Conservation (phyloP, 768 basidiomycete genomes). For the Stropharia rugosoannulata region DNA sequence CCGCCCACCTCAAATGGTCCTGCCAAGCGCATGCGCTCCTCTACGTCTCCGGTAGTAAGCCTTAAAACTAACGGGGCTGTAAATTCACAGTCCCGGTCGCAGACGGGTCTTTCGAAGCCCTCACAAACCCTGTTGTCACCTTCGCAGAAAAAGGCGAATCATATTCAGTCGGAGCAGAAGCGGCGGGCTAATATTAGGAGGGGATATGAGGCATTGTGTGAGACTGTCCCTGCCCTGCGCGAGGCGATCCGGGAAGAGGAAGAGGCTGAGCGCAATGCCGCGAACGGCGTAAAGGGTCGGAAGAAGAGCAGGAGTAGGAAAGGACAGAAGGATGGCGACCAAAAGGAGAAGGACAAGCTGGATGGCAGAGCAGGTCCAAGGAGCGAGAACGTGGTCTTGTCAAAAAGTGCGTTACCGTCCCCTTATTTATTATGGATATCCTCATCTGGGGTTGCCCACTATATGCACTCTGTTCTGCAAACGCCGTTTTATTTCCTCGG, state of each 20-base stretch:
- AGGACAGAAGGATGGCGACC: slow-evolving; percentile 36
- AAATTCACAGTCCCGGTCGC: slow-evolving; percentile 1
- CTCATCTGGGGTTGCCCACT: no score
- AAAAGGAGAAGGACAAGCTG: slow-evolving; percentile 57
- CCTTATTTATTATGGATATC: not conserved
- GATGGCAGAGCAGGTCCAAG: slow-evolving; percentile 88
- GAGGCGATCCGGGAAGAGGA: slow-evolving; percentile 83
- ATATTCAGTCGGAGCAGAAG: slow-evolving; percentile 94
- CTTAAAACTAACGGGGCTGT: not conserved
- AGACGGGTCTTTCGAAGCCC: not conserved
- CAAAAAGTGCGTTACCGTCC: slow-evolving; percentile 66
- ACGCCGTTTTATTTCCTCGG: not conserved
- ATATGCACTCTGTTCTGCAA: not conserved
- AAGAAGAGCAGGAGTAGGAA: slow-evolving; percentile 41
- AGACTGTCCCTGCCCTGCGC: slow-evolving; percentile 75
- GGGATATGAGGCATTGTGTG: slow-evolving; percentile 88
- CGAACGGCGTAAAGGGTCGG: slow-evolving; percentile 16
- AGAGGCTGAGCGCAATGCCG: slow-evolving; percentile 35
- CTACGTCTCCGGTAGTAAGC: slow-evolving; percentile 2
- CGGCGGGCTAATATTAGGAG: slow-evolving; percentile 86
- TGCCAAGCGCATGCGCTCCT: slow-evolving; percentile 12
- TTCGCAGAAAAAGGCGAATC: slow-evolving; percentile 90
- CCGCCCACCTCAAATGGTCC: slow-evolving; percentile 14
- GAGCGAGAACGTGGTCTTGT: slow-evolving; percentile 87
- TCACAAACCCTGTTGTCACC: slow-evolving; percentile 61